Evolutionary conservation across 352 stramenopile genomes (phyloP).

Genomic region (Pseudoperonospora humuli): DNA sequence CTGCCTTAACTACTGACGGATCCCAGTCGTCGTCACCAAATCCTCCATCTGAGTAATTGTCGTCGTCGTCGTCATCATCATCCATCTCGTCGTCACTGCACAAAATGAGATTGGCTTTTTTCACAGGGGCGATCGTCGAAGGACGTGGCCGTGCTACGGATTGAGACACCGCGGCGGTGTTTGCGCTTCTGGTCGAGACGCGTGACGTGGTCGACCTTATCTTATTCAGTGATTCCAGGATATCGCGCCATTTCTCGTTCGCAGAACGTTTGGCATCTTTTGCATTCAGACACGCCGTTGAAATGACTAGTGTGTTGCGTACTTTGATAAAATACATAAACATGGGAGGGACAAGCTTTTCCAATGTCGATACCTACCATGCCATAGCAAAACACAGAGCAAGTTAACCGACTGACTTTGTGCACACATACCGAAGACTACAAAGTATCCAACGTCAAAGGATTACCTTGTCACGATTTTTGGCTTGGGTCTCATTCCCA

Average conservation of each 20-base stretch:
- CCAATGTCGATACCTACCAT: conserved; percentile 19
- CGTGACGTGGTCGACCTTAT: conserved; percentile 4
- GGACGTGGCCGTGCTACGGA: conserved; percentile 4
- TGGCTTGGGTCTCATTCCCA: conserved; percentile 53
- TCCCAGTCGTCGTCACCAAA: conserved; percentile 31
- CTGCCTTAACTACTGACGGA: conserved; percentile 19
- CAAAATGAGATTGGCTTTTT: conserved; percentile 35
- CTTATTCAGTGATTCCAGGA: conserved; percentile 41
- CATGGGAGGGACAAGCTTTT: conserved; percentile 30
- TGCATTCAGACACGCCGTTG: conserved; percentile 47
- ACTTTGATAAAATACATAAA: conserved; percentile 58
- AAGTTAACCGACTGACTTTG: not conserved
- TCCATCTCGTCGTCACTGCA: conserved; percentile 62
- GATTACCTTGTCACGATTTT: conserved; percentile 28
- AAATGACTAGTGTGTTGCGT: conserved; percentile 34
- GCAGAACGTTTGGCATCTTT: conserved; percentile 72
- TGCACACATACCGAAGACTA: not conserved
- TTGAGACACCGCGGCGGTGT: not conserved
- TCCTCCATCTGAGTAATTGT: conserved; percentile 30
- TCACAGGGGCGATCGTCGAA: conserved; percentile 5
- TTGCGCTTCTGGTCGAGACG: conserved; percentile 8
- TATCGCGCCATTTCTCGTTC: conserved; percentile 60
- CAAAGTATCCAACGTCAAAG: not conserved
- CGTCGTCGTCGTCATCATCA: conserved; percentile 49
- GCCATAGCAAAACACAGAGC: not conserved